Evolutionary conservation across 2,329 filamentous ascomycete species (phyloP), one percentile per base, ranked within the genome.

Genomic region (Fonsecaea erecta): DNA sequence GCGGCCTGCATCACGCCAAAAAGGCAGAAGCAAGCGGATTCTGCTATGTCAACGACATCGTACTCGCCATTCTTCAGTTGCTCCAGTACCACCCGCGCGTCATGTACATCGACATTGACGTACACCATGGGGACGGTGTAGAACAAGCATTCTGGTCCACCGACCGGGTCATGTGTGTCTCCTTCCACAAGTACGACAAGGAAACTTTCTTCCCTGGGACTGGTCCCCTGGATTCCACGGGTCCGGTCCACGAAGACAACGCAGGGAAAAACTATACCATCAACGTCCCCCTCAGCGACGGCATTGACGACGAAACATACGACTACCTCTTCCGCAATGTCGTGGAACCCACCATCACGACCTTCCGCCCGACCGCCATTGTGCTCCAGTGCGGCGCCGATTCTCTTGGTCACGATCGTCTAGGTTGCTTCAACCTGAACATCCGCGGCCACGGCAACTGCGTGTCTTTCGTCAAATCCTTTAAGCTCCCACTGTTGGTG

Each of bases 31-130:
- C 95, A 0, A 94, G 90, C 14, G 95, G 95, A 0, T 99, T 99
- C 78, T 99, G 95, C 81, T 99, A 99, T 80, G 93, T 98, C 80
- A 99, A 99, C 77, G 95, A 99, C 78, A 98, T 98, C 73, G 95
- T 98, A 64, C 85, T 99, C 53, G 92, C 91, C 37, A 95, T 97
- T 72, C 85, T 98, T 40, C 90, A 97, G 76, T 85, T 99, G 9
- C 83, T 98, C 16, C 89, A 91, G 32, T 86, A 89, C 74, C 87
- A 93, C 72, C 88, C 92, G 16, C 90, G 93, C 55, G 93, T 98
- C 7, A 84, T 98, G 64, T 97, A 98, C 78, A 93, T 98, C 77
- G 92, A 96, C 75, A 96, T 96, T 71, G 92, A 96, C 75, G 92
- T 96, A 1, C 92, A 96, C 75, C 92, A 96, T 70, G 92, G 92